Conservation (phyloP, 129 eudicot species). For the Pittosporum tobira region DNA sequence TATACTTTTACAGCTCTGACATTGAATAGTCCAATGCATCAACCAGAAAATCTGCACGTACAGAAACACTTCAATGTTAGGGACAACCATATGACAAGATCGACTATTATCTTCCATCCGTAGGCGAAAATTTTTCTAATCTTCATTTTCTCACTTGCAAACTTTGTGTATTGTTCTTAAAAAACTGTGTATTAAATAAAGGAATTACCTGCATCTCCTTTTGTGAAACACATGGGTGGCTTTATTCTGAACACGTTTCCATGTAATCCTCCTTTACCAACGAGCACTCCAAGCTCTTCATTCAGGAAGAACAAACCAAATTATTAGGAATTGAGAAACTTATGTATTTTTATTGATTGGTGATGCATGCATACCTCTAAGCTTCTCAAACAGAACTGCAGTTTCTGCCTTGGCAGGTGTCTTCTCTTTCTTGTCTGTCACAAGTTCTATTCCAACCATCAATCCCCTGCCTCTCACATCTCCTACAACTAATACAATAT, state of each 20-base stretch:
- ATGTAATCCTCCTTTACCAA: conserved; percentile 90
- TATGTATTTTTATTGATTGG: not conserved
- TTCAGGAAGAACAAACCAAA: conserved; percentile 6
- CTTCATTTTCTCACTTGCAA: no score
- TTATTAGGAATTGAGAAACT: not conserved
- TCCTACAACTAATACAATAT: conserved; percentile 55
- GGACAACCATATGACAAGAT: not conserved
- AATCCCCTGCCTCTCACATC: conserved; percentile 97
- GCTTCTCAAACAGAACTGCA: conserved; percentile 70
- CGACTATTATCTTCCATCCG: no score
- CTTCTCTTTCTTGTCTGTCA: conserved; percentile 74
- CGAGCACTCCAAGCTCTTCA: conserved; percentile 39
- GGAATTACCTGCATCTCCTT: conserved; percentile 77
- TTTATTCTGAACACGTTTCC: conserved; percentile 93
- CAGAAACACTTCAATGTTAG: not conserved
- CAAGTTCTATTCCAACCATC: conserved; percentile 96
- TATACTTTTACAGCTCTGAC: conserved; percentile 58
- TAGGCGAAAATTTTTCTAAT: no score
- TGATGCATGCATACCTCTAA: conserved; percentile 55
- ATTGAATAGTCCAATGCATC: conserved; percentile 84
- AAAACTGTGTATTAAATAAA: not conserved
- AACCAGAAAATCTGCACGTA: conserved; percentile 69
- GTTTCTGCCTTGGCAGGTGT: conserved; percentile 95
- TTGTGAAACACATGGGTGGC: conserved; percentile 95
- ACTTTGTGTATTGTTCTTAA: no score